These are phyloP conservation scores for Psilocybe sp. DNA, from an alignment of 768 basidiomycete species.

Conservation along the genomic window DNA sequence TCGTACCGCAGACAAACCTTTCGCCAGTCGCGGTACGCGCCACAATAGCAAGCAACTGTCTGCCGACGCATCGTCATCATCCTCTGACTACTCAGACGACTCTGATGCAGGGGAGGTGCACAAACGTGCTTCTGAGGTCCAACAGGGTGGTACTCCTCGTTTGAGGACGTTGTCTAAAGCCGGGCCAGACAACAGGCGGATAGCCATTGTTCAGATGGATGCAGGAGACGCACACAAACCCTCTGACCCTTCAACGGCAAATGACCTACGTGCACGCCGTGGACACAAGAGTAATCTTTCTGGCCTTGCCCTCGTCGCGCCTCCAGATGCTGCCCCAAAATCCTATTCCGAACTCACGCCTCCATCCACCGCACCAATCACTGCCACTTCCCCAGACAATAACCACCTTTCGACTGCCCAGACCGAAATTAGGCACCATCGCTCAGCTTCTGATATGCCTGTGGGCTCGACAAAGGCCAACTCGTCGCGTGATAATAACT, in stretches of 20 bases:
- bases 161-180: constrained; percentile 56
- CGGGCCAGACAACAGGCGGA: constrained; percentile 59
- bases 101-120: constrained; percentile 40
- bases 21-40: constrained; percentile 11
- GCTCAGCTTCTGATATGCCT: constrained; percentile 47
- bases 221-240: constrained; percentile 21
- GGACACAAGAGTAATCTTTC: constrained; percentile 37
- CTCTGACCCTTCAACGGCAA: constrained; percentile 24
- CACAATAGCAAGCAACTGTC: constrained; percentile 27
- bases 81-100: constrained; percentile 40
- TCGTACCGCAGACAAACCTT: constrained; percentile 18
- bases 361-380: constrained; percentile 45
- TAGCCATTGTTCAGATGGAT: constrained; percentile 67
- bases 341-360: constrained; percentile 53
- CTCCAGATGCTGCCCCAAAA: constrained; percentile 61
- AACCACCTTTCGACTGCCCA: constrained; percentile 13
- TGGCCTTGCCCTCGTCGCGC: constrained; percentile 67
- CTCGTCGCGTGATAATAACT: constrained; percentile 29
- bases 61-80: constrained; percentile 35
- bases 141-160: constrained; percentile 34
- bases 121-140: constrained; percentile 23
- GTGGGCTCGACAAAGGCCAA: constrained; percentile 19
- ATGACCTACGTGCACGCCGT: constrained; percentile 36
- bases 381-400: constrained; percentile 17
- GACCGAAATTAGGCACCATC: constrained; percentile 31